Conservation (phyloP, 306 rosid genomes). For the Inga oerstediana region DNA sequence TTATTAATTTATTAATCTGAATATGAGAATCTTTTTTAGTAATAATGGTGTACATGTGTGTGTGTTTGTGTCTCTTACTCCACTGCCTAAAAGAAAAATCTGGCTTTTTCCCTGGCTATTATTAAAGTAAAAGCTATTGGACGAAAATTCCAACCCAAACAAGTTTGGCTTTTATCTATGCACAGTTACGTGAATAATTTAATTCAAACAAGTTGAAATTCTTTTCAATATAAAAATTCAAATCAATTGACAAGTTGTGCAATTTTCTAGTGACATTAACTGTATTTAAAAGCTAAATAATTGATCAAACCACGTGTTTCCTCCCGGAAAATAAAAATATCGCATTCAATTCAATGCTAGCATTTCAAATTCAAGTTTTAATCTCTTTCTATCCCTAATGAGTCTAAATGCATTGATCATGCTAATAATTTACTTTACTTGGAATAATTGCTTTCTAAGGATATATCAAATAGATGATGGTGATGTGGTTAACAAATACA, state of each 20-base stretch:
- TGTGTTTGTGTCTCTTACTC: not conserved
- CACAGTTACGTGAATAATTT: slow-evolving; percentile 34
- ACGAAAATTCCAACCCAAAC: slow-evolving; percentile 18
- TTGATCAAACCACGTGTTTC: slow-evolving; percentile 36
- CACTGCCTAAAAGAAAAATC: not conserved
- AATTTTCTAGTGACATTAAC: slow-evolving; percentile 4
- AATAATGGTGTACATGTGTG: not conserved
- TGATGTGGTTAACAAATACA: not conserved
- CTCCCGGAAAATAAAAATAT: not conserved
- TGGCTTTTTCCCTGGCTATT: not conserved
- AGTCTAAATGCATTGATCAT: slow-evolving; percentile 18
- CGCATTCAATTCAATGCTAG: slow-evolving; percentile 27
- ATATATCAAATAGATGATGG: not conserved
- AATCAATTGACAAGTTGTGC: slow-evolving; percentile 19
- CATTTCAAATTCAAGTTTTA: slow-evolving; percentile 27
- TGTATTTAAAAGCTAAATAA: slow-evolving; percentile 19
- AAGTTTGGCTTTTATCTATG: slow-evolving; percentile 33
- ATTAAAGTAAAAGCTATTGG: slow-evolving; percentile 29
- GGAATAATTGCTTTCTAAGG: not conserved
- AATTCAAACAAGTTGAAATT: slow-evolving; percentile 52
- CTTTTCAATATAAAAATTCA: slow-evolving; percentile 34
- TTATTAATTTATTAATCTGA: not conserved
- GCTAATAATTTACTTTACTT: not conserved
- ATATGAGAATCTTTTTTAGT: not conserved
- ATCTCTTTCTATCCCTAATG: not conserved